These are phyloP conservation scores for Amaranthus tricolor DNA, from an alignment of 179 eudicot genomes.

Conservation along the genomic window DNA sequence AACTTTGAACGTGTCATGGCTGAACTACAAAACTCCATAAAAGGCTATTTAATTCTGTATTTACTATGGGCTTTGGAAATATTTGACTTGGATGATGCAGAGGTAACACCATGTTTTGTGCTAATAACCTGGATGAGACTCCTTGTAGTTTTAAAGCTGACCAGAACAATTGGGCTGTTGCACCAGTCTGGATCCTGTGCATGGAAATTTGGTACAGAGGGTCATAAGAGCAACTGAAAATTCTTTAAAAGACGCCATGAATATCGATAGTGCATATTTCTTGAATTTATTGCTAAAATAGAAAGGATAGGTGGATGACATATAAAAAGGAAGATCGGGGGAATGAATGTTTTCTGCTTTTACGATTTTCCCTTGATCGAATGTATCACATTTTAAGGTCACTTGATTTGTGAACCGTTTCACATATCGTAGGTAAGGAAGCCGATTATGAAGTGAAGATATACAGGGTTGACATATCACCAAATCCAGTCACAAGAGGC, in stretches of 20 bases:
- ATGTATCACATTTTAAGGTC: not conserved
- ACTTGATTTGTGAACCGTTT: not conserved
- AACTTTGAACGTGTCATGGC: too few species aligned
- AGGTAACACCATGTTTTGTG: not conserved
- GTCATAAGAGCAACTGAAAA: not conserved
- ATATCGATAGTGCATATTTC: not conserved
- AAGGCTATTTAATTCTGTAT: not conserved
- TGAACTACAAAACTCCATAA: too few species aligned
- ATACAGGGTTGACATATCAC: slow-evolving; percentile 49
- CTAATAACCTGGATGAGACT: not conserved
- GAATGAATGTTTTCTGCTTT: not conserved
- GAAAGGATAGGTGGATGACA: not conserved
- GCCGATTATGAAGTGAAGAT: slow-evolving; percentile 53
- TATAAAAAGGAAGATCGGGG: not conserved
- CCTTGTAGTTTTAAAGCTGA: not conserved
- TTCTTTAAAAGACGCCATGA: not conserved
- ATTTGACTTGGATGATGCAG: not conserved
- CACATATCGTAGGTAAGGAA: slow-evolving; percentile 40
- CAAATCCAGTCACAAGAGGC: slow-evolving; percentile 50
- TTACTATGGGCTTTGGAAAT: not conserved
- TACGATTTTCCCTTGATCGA: not conserved
- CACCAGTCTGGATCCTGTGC: not conserved
- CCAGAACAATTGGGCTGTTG: not conserved
- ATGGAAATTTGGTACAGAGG: not conserved
- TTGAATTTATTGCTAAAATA: not conserved